Conservation (phyloP, 345 rosid species). For the Turnera subulata region DNA sequence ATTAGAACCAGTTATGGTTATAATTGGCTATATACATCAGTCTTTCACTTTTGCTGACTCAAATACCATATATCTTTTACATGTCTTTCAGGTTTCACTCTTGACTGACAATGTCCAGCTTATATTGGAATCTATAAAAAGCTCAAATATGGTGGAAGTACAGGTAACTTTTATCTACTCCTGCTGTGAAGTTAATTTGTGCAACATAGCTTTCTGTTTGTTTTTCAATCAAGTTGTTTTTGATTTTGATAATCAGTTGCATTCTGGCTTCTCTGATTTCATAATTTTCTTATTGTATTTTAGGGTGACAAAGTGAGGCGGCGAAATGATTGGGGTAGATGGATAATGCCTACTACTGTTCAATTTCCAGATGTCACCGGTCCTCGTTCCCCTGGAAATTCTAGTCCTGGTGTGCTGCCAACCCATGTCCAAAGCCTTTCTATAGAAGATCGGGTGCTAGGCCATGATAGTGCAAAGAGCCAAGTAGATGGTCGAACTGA, state of each 20-base stretch:
- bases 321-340: conserved; percentile 57
- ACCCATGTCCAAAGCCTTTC: conserved; percentile 29
- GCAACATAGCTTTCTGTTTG: too few species aligned
- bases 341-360: conserved; percentile 47
- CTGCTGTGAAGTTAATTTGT: too few species aligned
- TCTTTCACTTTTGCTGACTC: too few species aligned
- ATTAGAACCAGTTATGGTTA: too few species aligned
- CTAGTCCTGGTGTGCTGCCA: conserved; percentile 24
- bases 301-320: conserved; percentile 78
- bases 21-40: too few species aligned
- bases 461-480: conserved; percentile 7
- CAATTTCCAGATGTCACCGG: conserved; percentile 32
- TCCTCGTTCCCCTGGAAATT: conserved; percentile 18
- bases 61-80: too few species aligned
- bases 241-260: not conserved
- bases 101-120: conserved; percentile 60
- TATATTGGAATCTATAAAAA: conserved; percentile 63
- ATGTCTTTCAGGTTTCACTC: conserved; percentile 44
- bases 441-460: conserved; percentile 25
- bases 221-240: too few species aligned
- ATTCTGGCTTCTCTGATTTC: not conserved
- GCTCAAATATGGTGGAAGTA: conserved; percentile 62
- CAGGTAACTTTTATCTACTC: too few species aligned
- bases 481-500: conserved; percentile 6
- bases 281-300: not conserved